Evolutionary conservation across 192 early-diverging fungal genomes (phyloP), one percentile per base, ranked within the genome.

Genomic region (Helicostylum pulchrum): DNA sequence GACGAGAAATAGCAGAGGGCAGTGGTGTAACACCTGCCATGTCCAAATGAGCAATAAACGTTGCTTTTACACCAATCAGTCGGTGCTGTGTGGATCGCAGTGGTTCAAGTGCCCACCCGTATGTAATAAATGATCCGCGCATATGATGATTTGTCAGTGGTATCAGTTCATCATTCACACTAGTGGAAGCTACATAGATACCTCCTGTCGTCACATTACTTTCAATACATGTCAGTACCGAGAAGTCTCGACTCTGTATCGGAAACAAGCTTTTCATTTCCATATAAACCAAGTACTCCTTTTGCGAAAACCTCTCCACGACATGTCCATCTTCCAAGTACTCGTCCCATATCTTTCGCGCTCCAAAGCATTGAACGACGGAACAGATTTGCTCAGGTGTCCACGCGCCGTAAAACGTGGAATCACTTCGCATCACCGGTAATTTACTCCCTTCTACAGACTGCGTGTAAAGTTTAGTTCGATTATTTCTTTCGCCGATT

Each of bases 301-400:
- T 77, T 20, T 72, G 53, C 26, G 73, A 73, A 50, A 77, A 78
- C 17, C 74, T 58, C 53, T 83, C 77, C 3, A 78, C 67, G 12
- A 76, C 55, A 10, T 73, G 66, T 30, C 79, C 71, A 11, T 74
- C 73, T 9, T 80, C 79, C 20, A 77, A 77, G 5, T 71, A 58
- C 10, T 78, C 77, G 46, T 83, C 81, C 81, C 81, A 80, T 26
- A 73, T 56, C 56, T 72, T 66, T 21, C 81, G 65, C 0, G 75
- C 59, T 43, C 73, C 77, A 34, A 80, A 71, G 31, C 69, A 71
- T n/a, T 75, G 70, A 11, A 80, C 71, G 8, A 78, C 74, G 5
- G 78, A 68, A 23, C 76, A 77, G 14, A 80, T 66, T 36, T 83
- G 79, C 19, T 80, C 77, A 5, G 76, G 72, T 9, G 74, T 72